Percentiles rank a stretch among this genome's conserved stretches.
These are phyloP conservation scores for Fusarium transvaalense DNA, from an alignment of 2,329 filamentous ascomycete species.

Conservation along the genomic window DNA sequence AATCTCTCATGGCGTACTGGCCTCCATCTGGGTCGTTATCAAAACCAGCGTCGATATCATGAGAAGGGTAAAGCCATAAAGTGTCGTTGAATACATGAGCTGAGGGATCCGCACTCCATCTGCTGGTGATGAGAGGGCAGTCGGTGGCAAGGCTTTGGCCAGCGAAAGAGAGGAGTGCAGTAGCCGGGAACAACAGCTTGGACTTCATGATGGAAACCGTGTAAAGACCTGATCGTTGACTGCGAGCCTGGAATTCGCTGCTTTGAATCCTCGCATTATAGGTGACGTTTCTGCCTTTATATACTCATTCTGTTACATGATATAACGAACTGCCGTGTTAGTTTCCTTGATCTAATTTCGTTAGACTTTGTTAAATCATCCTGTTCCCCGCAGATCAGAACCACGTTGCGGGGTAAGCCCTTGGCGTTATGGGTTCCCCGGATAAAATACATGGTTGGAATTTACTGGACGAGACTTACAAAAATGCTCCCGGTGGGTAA, in stretches of 20 bases:
- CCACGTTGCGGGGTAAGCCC: constrained; percentile 12
- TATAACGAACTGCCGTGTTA: not conserved
- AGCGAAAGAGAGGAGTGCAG: not conserved
- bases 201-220: constrained; percentile 1
- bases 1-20: constrained; percentile 21
- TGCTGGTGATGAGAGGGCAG: constrained; percentile 13
- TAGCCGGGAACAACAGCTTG: not conserved
- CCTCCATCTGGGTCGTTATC: not conserved
- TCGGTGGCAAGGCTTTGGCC: not conserved
- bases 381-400: constrained; percentile 2
- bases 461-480: not conserved
- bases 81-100: constrained; percentile 24
- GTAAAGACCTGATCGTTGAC: not conserved
- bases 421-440: constrained; percentile 4
- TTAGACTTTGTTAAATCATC: not conserved
- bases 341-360: not conserved
- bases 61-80: constrained; percentile 19
- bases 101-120: constrained; percentile 26
- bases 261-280: not conserved
- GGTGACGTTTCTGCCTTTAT: not conserved
- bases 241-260: not conserved
- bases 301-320: not conserved
- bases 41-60: constrained; percentile 10
- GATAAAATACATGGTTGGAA: not conserved
- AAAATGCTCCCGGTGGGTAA: not conserved